Evolutionary conservation across 2,329 filamentous ascomycete species (phyloP).

Genomic region (Hymenoscyphus linearis): DNA sequence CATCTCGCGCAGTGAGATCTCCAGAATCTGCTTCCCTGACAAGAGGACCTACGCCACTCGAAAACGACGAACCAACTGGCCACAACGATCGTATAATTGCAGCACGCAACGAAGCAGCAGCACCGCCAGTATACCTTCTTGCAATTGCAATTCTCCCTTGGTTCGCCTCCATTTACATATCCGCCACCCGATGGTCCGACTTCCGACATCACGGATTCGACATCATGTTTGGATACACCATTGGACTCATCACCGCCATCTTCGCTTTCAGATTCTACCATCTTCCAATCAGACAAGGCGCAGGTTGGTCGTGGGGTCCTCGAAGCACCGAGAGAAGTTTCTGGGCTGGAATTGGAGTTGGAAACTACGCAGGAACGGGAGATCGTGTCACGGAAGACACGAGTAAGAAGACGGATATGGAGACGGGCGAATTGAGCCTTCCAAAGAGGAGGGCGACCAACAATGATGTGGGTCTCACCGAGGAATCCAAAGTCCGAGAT

Average conservation of each 20-base stretch:
- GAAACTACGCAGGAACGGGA: conserved; percentile 30
- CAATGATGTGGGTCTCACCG: conserved; percentile 17
- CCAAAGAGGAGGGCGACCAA: conserved; percentile 9
- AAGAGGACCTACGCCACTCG: background rate
- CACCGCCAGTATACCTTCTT: conserved; percentile 76
- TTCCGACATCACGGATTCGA: conserved; percentile 92
- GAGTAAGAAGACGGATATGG: conserved; percentile 1
- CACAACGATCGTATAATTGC: conserved; percentile 37
- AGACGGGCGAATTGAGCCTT: conserved; percentile 8
- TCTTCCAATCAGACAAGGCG: conserved; percentile 69
- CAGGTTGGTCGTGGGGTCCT: conserved; percentile 86
- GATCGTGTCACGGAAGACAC: background rate
- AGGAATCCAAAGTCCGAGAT: conserved; percentile 2
- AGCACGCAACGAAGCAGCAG: conserved; percentile 68
- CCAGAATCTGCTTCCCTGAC: conserved; percentile 17
- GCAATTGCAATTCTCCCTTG: conserved; percentile 66
- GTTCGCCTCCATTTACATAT: conserved; percentile 71
- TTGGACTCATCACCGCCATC: conserved; percentile 66
- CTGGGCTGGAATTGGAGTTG: conserved; percentile 62
- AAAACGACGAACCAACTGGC: conserved; percentile 20
- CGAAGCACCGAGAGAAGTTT: conserved; percentile 69
- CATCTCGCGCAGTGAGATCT: conserved; percentile 52
- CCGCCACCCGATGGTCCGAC: conserved; percentile 81
- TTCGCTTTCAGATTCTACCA: conserved; percentile 84
- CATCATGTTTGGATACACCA: conserved; percentile 75